Base-by-base conservation (phyloP, 2,329 filamentous ascomycete genomes). In the Scytalidium lignicola region DNA sequence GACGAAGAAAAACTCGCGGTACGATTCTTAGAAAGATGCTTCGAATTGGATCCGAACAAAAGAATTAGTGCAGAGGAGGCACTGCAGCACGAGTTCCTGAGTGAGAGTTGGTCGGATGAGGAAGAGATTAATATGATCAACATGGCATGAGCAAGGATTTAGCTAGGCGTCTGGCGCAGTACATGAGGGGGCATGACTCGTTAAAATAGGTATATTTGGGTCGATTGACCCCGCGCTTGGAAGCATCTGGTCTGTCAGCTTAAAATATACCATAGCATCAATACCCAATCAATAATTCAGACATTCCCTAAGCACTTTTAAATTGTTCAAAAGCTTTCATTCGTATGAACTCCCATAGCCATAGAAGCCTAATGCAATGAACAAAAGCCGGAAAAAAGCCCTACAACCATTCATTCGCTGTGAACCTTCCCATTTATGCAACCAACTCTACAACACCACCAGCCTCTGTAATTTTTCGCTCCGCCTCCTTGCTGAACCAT, bases 381-480 rank as follows among this genome's bases (percentile, higher is more conserved):
- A 37, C 32, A 37, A 37, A 37, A 37, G 32, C 32, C 32, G 32
- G 32, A 37, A 37, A 37, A 26, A 46, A 19, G 17, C 21, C 28
- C 18, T 21, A 19, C 19, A 46, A 20, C 26, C 44, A 37, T 46
- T 19, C 19, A 18, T 29, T 44, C 23, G 17, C 23, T 44, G 43
- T 7, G n/a, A 37, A 13, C 32, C 44, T 41, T 43, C 26, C 44
- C 46, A 49, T 51, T 80, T 87, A 96, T 76, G 90, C 91, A 69
- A 96, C 89, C 72, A 96, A 82, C 83, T 96, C 90, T 67, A 95
- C 80, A 68, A 96, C 88, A 76, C 92, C 92, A 74, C 93, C 93
- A 67, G 91, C 92, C 75, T 93, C 90, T 73, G 88, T 95, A 77
- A 99, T 96, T 88, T 99, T 99, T 79, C 89, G 82, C 86, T 99